Base-by-base conservation (phyloP, 164 flowering plant genomes). In the Malania oleifera region DNA sequence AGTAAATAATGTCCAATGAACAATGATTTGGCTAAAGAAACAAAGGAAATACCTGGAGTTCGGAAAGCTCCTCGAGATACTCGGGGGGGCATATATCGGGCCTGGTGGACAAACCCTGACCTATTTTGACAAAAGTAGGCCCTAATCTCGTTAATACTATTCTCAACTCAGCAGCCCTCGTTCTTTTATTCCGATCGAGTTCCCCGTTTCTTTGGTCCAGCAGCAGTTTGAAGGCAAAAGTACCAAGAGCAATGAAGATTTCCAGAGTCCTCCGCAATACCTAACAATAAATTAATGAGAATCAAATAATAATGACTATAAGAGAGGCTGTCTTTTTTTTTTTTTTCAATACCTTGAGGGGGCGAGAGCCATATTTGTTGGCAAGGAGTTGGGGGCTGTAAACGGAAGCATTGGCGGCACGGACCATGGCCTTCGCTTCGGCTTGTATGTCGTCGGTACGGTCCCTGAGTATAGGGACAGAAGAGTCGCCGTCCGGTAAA, bases 21-120 rank as follows among this genome's bases (percentile, higher is more conserved):
- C 18, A 26, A 24, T 1, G 0, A 22, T 15, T 43, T 22, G 12
- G 12, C 39, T 5, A 23, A 7, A 12, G 1, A 44, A 18, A 41
- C 14, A 28, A 5, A 18, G 19, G 27, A 26, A 18, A 12, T 56
- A 89, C 98, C 85, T 93, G 97, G 57, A 93, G 75, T 65, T 85
- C 67, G 2, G 96, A 75, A 57, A 93, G 97, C 79, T 93, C 97
- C 56, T 93, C 97, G 6, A 93, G 91, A 59, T 86, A 93, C 70
- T 86, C 96, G 8, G 99, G 81, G 0, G 99, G 99, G 67, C 99
- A 93, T 53, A 93, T 45, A 59, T 93, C 99, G 3, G 99, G 99
- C 54, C 98, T 70, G 26, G 98, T 92, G 40, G 96, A 89, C 67
- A 92, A 74, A 6, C 92, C 99, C 78, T 93, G 99, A 5, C 99